Evolutionary conservation across 2,329 filamentous ascomycete species (phyloP), one percentile per base, ranked within the genome.

Genomic region (Clathrospora elynae): DNA sequence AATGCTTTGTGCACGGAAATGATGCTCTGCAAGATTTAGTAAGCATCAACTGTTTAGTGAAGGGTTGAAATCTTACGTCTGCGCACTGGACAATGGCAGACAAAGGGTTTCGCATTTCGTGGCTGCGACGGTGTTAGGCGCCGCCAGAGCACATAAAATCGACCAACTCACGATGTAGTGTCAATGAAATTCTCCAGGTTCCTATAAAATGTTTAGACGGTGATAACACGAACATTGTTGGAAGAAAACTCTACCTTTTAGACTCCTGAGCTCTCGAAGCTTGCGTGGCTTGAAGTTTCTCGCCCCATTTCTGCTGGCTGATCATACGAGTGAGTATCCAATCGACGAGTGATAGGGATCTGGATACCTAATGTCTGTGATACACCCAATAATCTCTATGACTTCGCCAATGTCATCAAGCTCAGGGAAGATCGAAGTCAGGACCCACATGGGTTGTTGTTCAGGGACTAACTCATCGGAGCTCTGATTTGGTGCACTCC

Each of bases 41-140:
- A 20, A 17, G 3, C 9, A 3, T 18, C 17, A 23, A 5, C n/a
- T 9, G n/a, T 12, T 10, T 29, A 10, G 13, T 55, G 35, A 8
- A 46, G 43, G 42, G 14, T 62, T 33, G 34, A 66, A 61, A 17
- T n/a, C 35, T 62, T 3, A 63, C 66, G 32, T 76, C 73, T 0
- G 73, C 73, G 28, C 67, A 70, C 24, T 73, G 72, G 19, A 75
- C 48, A 23, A 75, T 73, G 3, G 73, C 73, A 13, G 59, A 66
- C 0, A 74, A 54, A 7, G 72, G 72, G 32, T 74, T 75, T 2
- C 73, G 59, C 69, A 75, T 74, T 49, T 75, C 73, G 46, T 75
- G 59, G 1, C 38, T 41, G 9, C 3, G 18, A n/a, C 4, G 8
- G 8, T 16, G 17, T 41, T 17, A 41, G 31, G n/a, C n/a, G n/a